These are phyloP conservation scores for Pisolithus orientalis DNA, from an alignment of 768 basidiomycete genomes.

Conservation along the genomic window DNA sequence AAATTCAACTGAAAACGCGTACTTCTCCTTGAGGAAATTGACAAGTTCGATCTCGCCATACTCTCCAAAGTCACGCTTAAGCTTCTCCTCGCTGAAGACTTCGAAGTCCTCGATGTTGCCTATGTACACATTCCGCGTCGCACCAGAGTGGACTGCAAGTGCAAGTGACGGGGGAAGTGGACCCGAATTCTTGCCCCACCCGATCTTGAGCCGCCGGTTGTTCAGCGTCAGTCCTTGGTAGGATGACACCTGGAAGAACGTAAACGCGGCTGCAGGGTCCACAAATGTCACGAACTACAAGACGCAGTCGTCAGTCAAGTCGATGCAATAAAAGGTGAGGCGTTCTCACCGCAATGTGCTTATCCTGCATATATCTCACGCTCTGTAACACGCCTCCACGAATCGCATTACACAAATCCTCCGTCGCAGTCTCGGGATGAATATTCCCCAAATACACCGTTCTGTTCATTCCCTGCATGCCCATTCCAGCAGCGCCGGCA, in stretches of 20 bases:
- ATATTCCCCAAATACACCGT: slow-evolving; percentile 96
- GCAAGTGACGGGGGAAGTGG: slow-evolving; percentile 79
- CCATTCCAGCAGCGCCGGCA: slow-evolving; percentile 14
- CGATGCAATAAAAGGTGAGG: neutral
- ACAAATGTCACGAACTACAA: slow-evolving; percentile 91
- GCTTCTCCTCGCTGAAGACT: slow-evolving; percentile 79
- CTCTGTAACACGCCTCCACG: slow-evolving; percentile 96
- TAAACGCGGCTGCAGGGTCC: slow-evolving; percentile 86
- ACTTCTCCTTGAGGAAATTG: slow-evolving; percentile 94
- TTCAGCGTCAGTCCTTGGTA: slow-evolving; percentile 87
- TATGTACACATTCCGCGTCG: slow-evolving; percentile 94
- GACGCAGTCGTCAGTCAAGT: neutral
- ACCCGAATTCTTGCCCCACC: slow-evolving; percentile 96
- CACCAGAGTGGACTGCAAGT: slow-evolving; percentile 85
- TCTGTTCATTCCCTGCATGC: slow-evolving; percentile 66
- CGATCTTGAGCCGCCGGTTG: slow-evolving; percentile 91
- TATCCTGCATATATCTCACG: slow-evolving; percentile 92
- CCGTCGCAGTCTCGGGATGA: slow-evolving; percentile 90
- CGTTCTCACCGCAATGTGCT: slow-evolving; percentile 84
- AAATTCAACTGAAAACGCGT: slow-evolving; percentile 33
- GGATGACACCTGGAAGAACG: slow-evolving; percentile 90
- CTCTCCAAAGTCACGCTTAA: slow-evolving; percentile 91
- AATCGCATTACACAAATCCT: slow-evolving; percentile 94
- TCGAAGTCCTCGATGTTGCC: slow-evolving; percentile 97
- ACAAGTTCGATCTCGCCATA: slow-evolving; percentile 96